A percentile compares a stretch with the other conserved stretches of the same genome.
phyloP scores from a whole-genome alignment of 2,329 filamentous ascomycete species.

The Didymella sp. region DNA sequence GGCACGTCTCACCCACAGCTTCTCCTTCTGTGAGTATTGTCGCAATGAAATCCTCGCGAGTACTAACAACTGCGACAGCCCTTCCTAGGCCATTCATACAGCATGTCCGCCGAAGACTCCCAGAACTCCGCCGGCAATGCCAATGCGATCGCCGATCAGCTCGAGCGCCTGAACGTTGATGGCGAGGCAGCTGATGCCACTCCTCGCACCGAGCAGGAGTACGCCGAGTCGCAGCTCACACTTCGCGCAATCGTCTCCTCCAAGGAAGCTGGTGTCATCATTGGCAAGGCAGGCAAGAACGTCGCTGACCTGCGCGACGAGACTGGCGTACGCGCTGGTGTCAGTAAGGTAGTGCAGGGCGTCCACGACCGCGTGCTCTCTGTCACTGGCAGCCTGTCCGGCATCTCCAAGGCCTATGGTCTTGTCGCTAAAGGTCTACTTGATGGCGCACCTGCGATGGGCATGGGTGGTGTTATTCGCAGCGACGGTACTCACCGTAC shows the following conservation, averaged over 20 bases:
- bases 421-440: conserved; percentile 90
- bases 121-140: conserved; percentile 45
- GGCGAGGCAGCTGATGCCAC: conserved; percentile 72
- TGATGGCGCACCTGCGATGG: conserved; percentile 92
- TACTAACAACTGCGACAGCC: conserved; percentile 39
- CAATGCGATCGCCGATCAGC: conserved; percentile 51
- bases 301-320: conserved; percentile 96
- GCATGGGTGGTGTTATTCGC: conserved; percentile 86
- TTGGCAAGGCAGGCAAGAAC: conserved; percentile 98
- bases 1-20: conserved; percentile 19
- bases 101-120: conserved; percentile 53
- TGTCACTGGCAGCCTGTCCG: conserved; percentile 87
- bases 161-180: conserved; percentile 51
- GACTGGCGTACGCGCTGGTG: conserved; percentile 96
- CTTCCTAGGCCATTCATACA: conserved; percentile 45
- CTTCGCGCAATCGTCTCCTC: conserved; percentile 97
- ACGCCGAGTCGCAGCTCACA: conserved; percentile 89
- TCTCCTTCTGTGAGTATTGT: conserved; percentile 13
- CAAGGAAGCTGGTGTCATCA: conserved; percentile 98
- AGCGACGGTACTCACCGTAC: conserved; percentile 94
- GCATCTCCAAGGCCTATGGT: conserved; percentile 89
- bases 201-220: conserved; percentile 96
- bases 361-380: conserved; percentile 97
- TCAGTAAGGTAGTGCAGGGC: conserved; percentile 97
- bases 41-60: conserved; percentile 27